A percentile compares a stretch with the other conserved stretches of the same genome.
Evolutionary conservation across 129 eudicot genomes (phyloP).

Genomic region (Glebionis coronaria): DNA sequence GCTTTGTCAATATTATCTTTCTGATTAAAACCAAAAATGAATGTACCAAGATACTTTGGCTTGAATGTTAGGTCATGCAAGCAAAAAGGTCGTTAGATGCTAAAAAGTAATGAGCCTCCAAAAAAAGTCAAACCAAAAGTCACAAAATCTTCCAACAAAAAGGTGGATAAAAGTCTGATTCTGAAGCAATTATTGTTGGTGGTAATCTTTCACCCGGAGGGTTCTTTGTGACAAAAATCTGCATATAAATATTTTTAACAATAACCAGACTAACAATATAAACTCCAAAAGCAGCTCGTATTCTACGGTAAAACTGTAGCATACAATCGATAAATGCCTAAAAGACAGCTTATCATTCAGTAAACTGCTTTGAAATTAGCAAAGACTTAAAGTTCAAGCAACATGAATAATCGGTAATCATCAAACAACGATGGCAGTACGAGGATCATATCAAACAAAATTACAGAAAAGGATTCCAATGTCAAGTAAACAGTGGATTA

Average conservation of each 20-base stretch:
- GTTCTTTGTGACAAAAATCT: constrained; percentile 75
- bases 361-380: constrained; percentile 4
- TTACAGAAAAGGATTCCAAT: no score
- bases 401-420: no score
- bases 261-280: not conserved
- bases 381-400: not conserved
- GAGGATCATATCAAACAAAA: not conserved
- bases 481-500: no score
- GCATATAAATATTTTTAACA: constrained; percentile 11
- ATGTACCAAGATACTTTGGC: constrained; percentile 83
- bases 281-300: constrained; percentile 22
- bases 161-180: constrained; percentile 70
- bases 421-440: constrained; percentile 11
- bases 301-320: constrained; percentile 20
- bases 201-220: constrained; percentile 84
- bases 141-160: constrained; percentile 44
- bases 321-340: constrained; percentile 26
- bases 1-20: constrained; percentile 70
- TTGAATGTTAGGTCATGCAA: constrained; percentile 64
- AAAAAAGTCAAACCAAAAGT: constrained; percentile 11
- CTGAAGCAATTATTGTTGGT: constrained; percentile 69
- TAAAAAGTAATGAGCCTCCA: constrained; percentile 15
- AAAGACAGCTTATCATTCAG: constrained; percentile 13
- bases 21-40: constrained; percentile 81
- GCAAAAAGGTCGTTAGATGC: constrained; percentile 7